Base-by-base conservation (phyloP, 2,329 filamentous ascomycete species). In the Aspergillus sp. region DNA sequence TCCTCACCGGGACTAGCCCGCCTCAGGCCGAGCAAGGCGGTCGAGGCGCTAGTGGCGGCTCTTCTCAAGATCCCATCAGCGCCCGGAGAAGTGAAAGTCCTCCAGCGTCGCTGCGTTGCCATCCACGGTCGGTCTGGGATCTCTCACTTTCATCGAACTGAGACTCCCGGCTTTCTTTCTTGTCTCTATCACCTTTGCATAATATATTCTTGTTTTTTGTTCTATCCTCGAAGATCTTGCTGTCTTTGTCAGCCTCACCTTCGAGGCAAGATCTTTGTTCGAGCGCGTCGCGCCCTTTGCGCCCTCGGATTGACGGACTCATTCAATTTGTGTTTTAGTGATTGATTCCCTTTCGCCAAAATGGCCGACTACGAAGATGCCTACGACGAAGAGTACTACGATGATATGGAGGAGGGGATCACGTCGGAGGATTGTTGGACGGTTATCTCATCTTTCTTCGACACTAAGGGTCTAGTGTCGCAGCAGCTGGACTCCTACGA, bases 401-500 rank as follows among this genome's bases (percentile, higher is more conserved):
- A 84, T 63, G 87, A 89, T 60, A 87, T 80, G 60, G 86, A 84
- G 60, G 87, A 90, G 63, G 87, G 81, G 46, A 96, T 98, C 80
- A 96, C 93, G 26, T 91, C 93, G 62, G 95, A 98, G 81, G 96
- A 99, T 79, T 97, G 92, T 82, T 99, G 96, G 95, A 90, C 90
- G 65, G 94, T 98, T 72, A 98, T 99, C 75, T 92, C 91, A 58
- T 90, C 95, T 10, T 98, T 97, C 82, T 99, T 99, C 80, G 92
- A 97, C 69, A 86, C 88, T 63, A 99, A 98, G 79, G 94, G 95
- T 71, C 85, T 99, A 32, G 95, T 96, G 22, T 96, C 95, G 16
- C 94, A 99, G 78, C 95, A 99, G 81, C 88, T 98, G 63, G 94
- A 98, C 75, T 99, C 96, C 0, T 99, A 96, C 79, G 92, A 99